Evolutionary conservation across 148 eudicot species (phyloP).

Genomic region (Vaccinium darrowii): DNA sequence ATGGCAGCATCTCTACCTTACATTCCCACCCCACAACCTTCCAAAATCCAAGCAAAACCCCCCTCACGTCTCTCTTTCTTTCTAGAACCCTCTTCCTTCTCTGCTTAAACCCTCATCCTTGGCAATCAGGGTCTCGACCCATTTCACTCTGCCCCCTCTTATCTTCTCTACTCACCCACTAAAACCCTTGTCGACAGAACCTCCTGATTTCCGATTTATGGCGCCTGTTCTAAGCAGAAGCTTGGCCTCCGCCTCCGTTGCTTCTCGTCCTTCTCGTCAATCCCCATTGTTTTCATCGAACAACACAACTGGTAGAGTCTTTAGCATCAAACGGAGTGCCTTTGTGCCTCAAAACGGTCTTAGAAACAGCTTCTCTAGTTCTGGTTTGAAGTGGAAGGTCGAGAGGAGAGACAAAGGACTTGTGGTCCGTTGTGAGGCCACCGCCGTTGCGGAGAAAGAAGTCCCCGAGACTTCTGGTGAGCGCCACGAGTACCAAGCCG

Average conservation of each 20-base stretch:
- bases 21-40: conserved; percentile 20
- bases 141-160: background rate
- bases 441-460: conserved; percentile 81
- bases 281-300: conserved; percentile 37
- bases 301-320: conserved; percentile 17
- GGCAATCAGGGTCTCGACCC: conserved; percentile 23
- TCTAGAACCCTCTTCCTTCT: conserved; percentile 45
- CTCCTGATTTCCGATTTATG: conserved; percentile 21
- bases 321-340: conserved; percentile 37
- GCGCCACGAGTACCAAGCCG: conserved; percentile 85
- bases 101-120: conserved; percentile 31
- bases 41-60: conserved; percentile 39
- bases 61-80: conserved; percentile 9
- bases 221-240: conserved; percentile 52
- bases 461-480: conserved; percentile 64
- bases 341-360: conserved; percentile 42
- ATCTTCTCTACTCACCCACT: background rate
- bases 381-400: conserved; percentile 39
- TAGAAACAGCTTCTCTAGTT: conserved; percentile 38
- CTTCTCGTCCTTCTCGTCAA: conserved; percentile 35
- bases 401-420: conserved; percentile 41
- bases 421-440: conserved; percentile 60
- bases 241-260: conserved; percentile 48
- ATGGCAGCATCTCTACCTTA: conserved; percentile 55
- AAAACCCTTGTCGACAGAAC: background rate